Evolutionary conservation across 345 rosid genomes (phyloP).

Genomic region (Pistacia vera): DNA sequence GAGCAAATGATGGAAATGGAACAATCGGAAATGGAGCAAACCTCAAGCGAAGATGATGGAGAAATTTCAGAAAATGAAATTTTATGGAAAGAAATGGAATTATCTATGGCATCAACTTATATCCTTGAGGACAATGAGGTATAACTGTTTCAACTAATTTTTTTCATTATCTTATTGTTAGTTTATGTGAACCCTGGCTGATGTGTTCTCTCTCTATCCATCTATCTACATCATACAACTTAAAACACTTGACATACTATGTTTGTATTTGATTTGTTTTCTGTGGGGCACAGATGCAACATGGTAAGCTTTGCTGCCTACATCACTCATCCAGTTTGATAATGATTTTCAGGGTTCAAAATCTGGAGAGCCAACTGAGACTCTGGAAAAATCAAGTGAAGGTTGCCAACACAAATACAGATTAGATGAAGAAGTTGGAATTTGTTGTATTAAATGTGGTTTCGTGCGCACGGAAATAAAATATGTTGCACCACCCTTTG

Average conservation of each 20-base stretch:
- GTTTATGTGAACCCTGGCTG: not conserved
- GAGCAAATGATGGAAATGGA: conserved; percentile 34
- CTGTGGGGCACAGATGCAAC: not conserved
- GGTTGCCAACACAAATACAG: conserved; percentile 64
- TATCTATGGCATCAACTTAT: conserved; percentile 73
- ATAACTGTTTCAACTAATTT: not conserved
- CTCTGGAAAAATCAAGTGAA: conserved; percentile 36
- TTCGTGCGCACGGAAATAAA: conserved; percentile 72
- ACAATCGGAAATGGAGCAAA: conserved; percentile 36
- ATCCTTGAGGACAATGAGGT: conserved; percentile 84
- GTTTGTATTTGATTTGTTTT: not conserved
- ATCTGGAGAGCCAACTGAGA: conserved; percentile 41
- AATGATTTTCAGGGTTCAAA: conserved; percentile 41
- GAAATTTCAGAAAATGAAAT: conserved; percentile 72
- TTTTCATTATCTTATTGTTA: not conserved
- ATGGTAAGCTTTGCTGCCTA: not conserved
- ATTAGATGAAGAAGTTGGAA: conserved; percentile 81
- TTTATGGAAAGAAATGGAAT: conserved; percentile 93
- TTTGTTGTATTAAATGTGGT: conserved; percentile 70
- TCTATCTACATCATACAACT: not conserved
- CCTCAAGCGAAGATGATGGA: conserved; percentile 49
- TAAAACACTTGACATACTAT: not conserved
- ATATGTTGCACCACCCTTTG: conserved; percentile 76
- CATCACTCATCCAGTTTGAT: conserved; percentile 20
- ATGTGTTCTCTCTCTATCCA: not conserved